These are phyloP conservation scores for Irineochytrium annulatum DNA, from an alignment of 192 early-diverging fungal genomes.

Conservation along the genomic window DNA sequence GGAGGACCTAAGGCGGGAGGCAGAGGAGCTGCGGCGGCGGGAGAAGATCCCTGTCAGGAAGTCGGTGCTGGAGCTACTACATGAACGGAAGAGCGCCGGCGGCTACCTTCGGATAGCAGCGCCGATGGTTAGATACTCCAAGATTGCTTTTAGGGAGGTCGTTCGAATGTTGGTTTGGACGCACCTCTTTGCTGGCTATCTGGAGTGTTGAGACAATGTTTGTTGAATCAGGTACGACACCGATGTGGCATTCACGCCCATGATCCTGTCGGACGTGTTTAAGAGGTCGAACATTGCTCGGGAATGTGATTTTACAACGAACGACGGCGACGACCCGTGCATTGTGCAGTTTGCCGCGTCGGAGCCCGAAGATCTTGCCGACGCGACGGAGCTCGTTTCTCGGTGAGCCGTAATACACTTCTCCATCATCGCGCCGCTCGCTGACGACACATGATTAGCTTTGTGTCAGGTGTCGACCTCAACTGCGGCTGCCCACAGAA, in stretches of 20 bases:
- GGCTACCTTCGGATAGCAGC: slow-evolving; percentile 77
- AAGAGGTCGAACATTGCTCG: slow-evolving; percentile 76
- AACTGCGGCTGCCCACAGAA: slow-evolving; percentile 96
- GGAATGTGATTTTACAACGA: slow-evolving; percentile 78
- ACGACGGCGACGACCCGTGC: slow-evolving; percentile 73
- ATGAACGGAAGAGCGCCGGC: slow-evolving; percentile 12
- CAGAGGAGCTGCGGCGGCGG: too few species aligned
- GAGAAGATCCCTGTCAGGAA: too few species aligned
- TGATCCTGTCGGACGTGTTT: slow-evolving; percentile 94
- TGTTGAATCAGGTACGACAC: slow-evolving; percentile 66
- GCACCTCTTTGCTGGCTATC: neutral
- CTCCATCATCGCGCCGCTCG: too few species aligned
- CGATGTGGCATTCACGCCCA: slow-evolving; percentile 89
- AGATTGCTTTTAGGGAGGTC: slow-evolving; percentile 85
- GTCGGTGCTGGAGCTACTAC: slow-evolving; percentile 12
- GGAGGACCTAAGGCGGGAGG: too few species aligned
- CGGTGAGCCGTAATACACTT: slow-evolving; percentile 49
- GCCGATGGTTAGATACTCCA: slow-evolving; percentile 97
- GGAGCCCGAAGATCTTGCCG: slow-evolving; percentile 71
- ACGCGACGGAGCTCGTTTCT: slow-evolving; percentile 77
- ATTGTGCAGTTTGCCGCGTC: slow-evolving; percentile 94
- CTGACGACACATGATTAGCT: slow-evolving; percentile 53
- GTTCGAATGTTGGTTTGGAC: slow-evolving; percentile 60
- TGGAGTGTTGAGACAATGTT: neutral
- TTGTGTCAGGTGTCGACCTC: slow-evolving; percentile 47